These are phyloP conservation scores for Kurtzmaniella natalensis DNA, from an alignment of 1,139 yeast genomes.

Conservation along the genomic window DNA sequence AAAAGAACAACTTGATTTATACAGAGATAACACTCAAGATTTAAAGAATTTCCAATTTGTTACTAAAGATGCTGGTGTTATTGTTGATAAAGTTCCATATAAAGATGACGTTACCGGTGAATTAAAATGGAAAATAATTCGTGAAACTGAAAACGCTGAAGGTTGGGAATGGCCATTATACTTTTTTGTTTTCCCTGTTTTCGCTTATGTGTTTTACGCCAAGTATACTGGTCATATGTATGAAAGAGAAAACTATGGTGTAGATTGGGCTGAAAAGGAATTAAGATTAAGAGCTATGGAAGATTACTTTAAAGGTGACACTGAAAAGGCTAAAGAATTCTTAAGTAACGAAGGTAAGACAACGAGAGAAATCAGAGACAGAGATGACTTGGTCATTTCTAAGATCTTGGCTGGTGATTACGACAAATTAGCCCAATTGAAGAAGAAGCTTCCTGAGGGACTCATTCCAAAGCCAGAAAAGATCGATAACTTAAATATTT, in stretches of 20 bases:
- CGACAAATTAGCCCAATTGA: constrained; percentile 71
- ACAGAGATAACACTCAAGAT: constrained; percentile 60
- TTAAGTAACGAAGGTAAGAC: constrained; percentile 55
- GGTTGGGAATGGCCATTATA: constrained; percentile 84
- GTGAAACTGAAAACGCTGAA: constrained; percentile 71
- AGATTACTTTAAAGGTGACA: constrained; percentile 55
- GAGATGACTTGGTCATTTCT: constrained; percentile 78
- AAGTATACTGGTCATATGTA: constrained; percentile 45
- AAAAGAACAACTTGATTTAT: constrained; percentile 55
- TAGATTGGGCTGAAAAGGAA: constrained; percentile 84
- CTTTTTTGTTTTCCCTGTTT: constrained; percentile 65
- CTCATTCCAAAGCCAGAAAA: constrained; percentile 34
- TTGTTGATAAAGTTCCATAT: constrained; percentile 80
- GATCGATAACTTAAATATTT: constrained; percentile 33
- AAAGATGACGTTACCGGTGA: constrained; percentile 77
- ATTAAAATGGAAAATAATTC: constrained; percentile 72
- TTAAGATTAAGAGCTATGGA: constrained; percentile 77
- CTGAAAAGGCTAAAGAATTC: constrained; percentile 54
- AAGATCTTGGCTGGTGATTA: constrained; percentile 82
- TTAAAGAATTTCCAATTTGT: constrained; percentile 57
- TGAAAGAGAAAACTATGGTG: constrained; percentile 42
- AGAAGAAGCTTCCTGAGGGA: constrained; percentile 46
- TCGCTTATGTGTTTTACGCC: constrained; percentile 38
- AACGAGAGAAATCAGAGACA: constrained; percentile 56
- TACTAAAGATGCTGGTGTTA: constrained; percentile 59